Conservation (phyloP, 2,329 filamentous ascomycete genomes). For the Stachybotrys chartarum region DNA sequence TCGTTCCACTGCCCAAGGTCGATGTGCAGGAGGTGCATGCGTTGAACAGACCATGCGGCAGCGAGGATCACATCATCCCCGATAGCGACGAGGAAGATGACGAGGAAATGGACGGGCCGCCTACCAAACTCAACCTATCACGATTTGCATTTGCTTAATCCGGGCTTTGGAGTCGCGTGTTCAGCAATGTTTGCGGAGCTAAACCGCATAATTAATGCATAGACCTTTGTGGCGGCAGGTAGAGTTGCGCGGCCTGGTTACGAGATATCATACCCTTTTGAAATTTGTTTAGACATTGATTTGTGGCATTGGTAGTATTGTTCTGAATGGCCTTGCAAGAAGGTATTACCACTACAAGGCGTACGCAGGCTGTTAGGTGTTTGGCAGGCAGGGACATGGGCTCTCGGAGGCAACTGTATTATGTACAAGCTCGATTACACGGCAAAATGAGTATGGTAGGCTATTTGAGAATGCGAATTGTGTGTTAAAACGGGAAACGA, state of each 20-base stretch:
- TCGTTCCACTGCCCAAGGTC: slow-evolving; percentile 47
- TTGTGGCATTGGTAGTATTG: not conserved
- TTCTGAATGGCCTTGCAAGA: not conserved
- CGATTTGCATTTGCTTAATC: slow-evolving; percentile 34
- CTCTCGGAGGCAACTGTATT: too few species aligned
- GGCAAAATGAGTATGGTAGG: too few species aligned
- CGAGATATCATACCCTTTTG: not conserved
- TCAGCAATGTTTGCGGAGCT: too few species aligned
- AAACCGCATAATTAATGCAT: not conserved
- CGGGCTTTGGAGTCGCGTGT: not conserved
- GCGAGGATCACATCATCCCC: slow-evolving; percentile 49
- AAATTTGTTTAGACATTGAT: not conserved
- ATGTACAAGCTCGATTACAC: too few species aligned
- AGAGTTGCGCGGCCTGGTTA: not conserved
- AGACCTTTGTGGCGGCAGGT: not conserved
- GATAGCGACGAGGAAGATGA: slow-evolving; percentile 44
- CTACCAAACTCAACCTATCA: slow-evolving; percentile 38
- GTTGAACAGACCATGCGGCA: slow-evolving; percentile 40
- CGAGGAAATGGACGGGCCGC: slow-evolving; percentile 21
- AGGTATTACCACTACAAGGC: not conserved
- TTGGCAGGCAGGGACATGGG: not conserved
- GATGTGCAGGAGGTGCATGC: slow-evolving; percentile 46
- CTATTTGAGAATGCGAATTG: too few species aligned
- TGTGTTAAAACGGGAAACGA: too few species aligned
- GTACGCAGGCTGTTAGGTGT: not conserved